Evolutionary conservation across 305 asterid species (phyloP), one percentile per base, ranked within the genome.

Genomic region (Vinca major): DNA sequence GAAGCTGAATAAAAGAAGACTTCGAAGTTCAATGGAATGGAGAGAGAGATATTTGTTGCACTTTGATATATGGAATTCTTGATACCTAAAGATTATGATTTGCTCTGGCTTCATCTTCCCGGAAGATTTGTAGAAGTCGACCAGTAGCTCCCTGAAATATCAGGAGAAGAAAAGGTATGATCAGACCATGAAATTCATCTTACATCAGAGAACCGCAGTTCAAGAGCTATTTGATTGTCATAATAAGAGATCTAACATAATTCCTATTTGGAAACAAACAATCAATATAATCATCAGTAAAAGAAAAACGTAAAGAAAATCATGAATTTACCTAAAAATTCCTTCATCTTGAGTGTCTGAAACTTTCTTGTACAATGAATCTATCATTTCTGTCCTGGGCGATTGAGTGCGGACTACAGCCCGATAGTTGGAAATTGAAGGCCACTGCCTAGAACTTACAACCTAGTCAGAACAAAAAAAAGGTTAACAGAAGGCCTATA

Each of bases 361-460:
- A 10, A 75, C 84, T 54, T 55, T 72, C 77, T 86, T 83, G 60
- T 69, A 82, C 63, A 90, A 71, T 19, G 83, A 73, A 67, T 84
- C 95, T 0, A 90, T 84, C 89, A 88, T 80, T 57, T 90, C 93
- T 16, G 77, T 69, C 64, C 79, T 86, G 10, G 92, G 84, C 1
- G 97, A 77, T 69, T 86, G 94, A 14, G 94, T 72, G 56, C 90
- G 80, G 44, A 90, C 92, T 43, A 82, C 84, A 53, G 97, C 95
- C 50, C 88, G 71, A 66, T 86, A 88, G 33, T 80, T 81, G 3
- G 97, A 90, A 26, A 90, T 85, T 9, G 56, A 60, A 3, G 97
- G 95, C 95, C 95, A 88, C 12, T 79, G 67, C 72, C 89, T 83
- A 13, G 95, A 90, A 67, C 89, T 84, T n/a, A 88, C 95, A 40